Base-by-base conservation (phyloP, 2,329 filamentous ascomycete genomes). In the Lasiodiplodia citricola region DNA sequence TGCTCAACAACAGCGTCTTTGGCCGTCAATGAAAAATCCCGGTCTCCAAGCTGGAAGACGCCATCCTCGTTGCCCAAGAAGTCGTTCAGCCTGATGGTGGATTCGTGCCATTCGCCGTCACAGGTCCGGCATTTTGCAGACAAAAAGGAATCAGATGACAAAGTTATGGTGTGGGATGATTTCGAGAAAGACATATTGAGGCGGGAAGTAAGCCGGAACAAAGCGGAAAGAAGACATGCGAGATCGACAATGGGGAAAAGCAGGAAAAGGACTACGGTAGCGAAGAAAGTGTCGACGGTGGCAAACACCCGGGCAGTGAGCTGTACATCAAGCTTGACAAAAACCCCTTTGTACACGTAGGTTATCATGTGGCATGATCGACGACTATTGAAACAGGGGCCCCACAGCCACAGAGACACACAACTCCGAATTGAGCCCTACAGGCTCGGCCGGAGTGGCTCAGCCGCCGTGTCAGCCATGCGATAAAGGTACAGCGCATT, bases 271-370 rank as follows among this genome's bases (percentile, higher is more conserved):
- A 25, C 58, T 63, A 63, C 25, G 16, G 38, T 41, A 16, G 23
- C 41, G 28, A 63, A 47, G 16, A 35, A 23, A 23, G 57, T 35
- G 25, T 21, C 21, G 28, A 31, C 37, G 18, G 54, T 38, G 55
- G 31, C 31, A 57, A 57, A 57, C n/a, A 38, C 21, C 55, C n/a
- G 25, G 41, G 38, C 21, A 28, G 21, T 63, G 58, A 63, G 58
- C 47, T 64, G 60, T 52, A 52, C 60, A 52, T 52, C 60, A 64
- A 28, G 60, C 21, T 13, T 13, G 60, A 38, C 60, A 35, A 28
- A 35, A 51, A 51, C 58, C 58, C 58, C 58, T 63, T 63, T 63
- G 58, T 63, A 63, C 58, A 63, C 58, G 58, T 63, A 63, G 58
- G 58, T 21, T 50, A 63, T 63, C 58, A 63, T 51, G 58, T 63